phyloP scores from a whole-genome alignment of 78 protist genomes.

The Diacronema lutheri region DNA sequence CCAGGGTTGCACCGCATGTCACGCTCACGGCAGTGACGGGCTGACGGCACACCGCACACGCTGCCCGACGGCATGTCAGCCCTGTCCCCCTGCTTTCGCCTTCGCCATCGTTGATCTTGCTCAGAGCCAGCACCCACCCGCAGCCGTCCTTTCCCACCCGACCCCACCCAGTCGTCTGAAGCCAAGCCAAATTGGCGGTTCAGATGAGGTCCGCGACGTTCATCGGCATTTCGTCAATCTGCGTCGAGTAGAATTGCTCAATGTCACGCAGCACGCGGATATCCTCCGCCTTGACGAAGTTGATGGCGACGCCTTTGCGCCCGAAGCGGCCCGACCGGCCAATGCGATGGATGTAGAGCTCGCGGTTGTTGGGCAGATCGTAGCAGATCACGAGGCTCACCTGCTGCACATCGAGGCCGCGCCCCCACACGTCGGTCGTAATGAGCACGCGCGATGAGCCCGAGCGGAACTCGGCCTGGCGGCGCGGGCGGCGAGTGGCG shows the following conservation, averaged over 20 bases:
- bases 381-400: conserved; percentile 97
- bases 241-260: conserved; percentile 78
- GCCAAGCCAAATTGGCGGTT: no score
- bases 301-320: conserved; percentile 98
- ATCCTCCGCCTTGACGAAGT: conserved; percentile 93
- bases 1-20: no score
- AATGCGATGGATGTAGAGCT: conserved; percentile 97
- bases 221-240: conserved; percentile 97
- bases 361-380: conserved; percentile 97
- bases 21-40: no score
- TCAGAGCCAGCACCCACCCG: no score
- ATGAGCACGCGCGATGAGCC: conserved; percentile 89
- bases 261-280: conserved; percentile 85
- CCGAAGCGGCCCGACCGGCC: conserved; percentile 99
- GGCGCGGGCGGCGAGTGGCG: no score
- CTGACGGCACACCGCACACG: no score
- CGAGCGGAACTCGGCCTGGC: conserved; percentile 73
- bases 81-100: no score
- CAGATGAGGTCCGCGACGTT: conserved; percentile 58
- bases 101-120: no score
- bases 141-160: no score
- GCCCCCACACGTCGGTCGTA: conserved; percentile 91
- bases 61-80: no score
- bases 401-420: conserved; percentile 90
- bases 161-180: no score